Evolutionary conservation across 805 yeast genomes (phyloP), one percentile per base, ranked within the genome.

Genomic region (Metschnikowia cubensis): DNA sequence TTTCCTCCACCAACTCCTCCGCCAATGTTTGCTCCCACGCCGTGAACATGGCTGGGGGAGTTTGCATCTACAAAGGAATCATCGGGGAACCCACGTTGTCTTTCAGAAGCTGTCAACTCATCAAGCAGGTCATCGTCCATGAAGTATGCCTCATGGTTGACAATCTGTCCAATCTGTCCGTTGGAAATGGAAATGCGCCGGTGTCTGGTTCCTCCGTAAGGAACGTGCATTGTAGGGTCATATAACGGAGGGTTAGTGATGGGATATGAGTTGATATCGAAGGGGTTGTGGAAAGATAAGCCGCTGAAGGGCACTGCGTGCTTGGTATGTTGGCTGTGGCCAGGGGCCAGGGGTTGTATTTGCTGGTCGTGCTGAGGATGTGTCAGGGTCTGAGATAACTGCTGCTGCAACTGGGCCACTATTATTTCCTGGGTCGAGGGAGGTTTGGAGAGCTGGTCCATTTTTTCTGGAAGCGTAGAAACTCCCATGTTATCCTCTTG

Each of bases 161-260:
- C 76, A 34, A 87, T 78, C 61, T 87, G 95, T 43, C 90, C 87
- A 56, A 87, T 87, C 61, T 87, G 95, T 60, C 95, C 95, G 67
- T 87, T 87, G 10, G 92, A 85, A 47, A 87, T 87, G 40, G 94
- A 86, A 2, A 87, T 83, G 62, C 95, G 76, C 63, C 94, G 73
- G 61, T 85, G 71, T 42, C 77, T 60, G 18, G 71, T 62, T 35
- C 61, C 71, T 36, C 65, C 56, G 50, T 60, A 64, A 18, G 73
- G 71, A 25, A 71, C 51, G 56, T 66, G 60, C 68, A 71, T 69
- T 25, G 74, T 67, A 4, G 74, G 67, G 53, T 75, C 80, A 53
- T 74, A 69, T 31, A 75, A 58, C 14, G 79, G 80, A 1, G 80
- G 80, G 53, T 73, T 73, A 1, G 79, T 73, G 46, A 74, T 63